Base-by-base conservation (phyloP, 2,329 filamentous ascomycete species). In the Incumbomyces lentus region DNA sequence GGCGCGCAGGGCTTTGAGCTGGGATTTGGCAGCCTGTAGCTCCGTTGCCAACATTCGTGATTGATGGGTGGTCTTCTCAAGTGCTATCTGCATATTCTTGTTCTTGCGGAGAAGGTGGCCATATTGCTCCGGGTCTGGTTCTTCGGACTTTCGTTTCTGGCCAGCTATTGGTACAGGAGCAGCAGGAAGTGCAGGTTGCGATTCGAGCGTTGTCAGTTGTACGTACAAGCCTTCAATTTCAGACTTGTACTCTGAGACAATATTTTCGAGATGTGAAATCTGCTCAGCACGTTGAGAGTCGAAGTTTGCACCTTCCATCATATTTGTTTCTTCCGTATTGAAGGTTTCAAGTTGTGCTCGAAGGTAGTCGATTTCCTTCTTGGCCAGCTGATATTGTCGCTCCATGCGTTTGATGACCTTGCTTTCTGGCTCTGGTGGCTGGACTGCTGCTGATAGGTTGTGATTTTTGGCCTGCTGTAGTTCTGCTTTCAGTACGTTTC, bases 331-430 rank as follows among this genome's bases (percentile, higher is more conserved):
- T 64, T 98, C 92, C 1, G 79, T 77, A 58, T 96, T 86, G 50
- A 93, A 84, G 0, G 85, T 83, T 66, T 89, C 89, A 46, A 96
- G 74, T 64, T 98, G 92, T 0, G 87, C 90, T 17, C 92, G 84
- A 6, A 98, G 75, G 61, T 94, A 95, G 55, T 95, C 89, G 0
- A 92, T 86, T 62, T 98, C 93, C 60, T 95, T 95, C 18, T 87
- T 74, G 0, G 89, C 87, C 6, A 98, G 74, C 1, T 76, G 78
- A 48, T 86, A 84, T 61, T 96, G 90, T 49, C 92, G 76, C 58
- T 98, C 90, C 0, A 95, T 69, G 29, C 92, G 78, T 44, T 84
- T 70, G 36, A 80, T 81, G 1, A 77, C 75, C 65, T 88, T 77
- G 51, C 62, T 84, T 58, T 86, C 55, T 16, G 48, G 26, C 22